These are phyloP conservation scores for Nicotiana tomentosiformis DNA, from an alignment of 257 asterid genomes.

Conservation along the genomic window DNA sequence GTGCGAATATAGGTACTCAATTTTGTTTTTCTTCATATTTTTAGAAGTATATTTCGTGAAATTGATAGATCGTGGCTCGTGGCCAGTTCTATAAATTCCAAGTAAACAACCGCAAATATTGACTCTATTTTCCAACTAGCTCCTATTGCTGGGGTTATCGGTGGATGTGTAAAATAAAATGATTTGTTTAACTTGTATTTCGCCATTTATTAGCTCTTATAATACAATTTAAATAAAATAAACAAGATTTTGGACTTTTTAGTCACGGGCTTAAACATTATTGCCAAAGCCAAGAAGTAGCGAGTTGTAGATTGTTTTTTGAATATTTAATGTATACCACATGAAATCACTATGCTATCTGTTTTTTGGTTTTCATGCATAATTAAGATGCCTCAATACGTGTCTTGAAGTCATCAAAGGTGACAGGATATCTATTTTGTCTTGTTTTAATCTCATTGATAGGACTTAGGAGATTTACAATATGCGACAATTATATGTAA, in stretches of 20 bases:
- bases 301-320: neutral
- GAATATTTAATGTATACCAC: neutral
- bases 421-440: neutral
- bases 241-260: neutral
- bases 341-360: neutral
- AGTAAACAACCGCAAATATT: neutral
- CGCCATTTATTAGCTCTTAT: neutral
- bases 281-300: neutral
- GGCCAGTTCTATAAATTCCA: neutral
- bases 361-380: conserved; percentile 6
- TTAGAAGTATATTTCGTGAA: neutral
- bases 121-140: neutral
- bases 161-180: neutral
- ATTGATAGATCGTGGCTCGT: neutral
- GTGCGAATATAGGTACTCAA: neutral
- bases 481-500: neutral
- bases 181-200: neutral
- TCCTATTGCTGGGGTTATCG: neutral
- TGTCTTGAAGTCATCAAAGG: neutral
- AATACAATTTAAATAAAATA: neutral
- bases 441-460: neutral
- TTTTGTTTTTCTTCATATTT: neutral
- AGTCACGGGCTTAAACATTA: neutral
- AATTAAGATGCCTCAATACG: neutral
- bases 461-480: neutral